phyloP scores from a whole-genome alignment of 768 basidiomycete genomes.

The Arthromyces matolae region DNA sequence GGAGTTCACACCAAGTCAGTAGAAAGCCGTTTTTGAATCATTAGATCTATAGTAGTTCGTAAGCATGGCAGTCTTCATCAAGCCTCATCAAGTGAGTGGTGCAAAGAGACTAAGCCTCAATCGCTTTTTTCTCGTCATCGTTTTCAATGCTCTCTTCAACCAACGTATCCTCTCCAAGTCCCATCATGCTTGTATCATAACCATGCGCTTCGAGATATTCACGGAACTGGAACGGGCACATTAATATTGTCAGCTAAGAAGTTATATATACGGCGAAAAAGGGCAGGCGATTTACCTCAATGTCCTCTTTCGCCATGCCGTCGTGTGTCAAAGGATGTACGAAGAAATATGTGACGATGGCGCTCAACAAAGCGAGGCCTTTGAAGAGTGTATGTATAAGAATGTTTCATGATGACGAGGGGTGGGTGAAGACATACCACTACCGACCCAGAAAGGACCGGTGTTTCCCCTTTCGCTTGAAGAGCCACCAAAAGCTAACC shows the following conservation, averaged over 20 bases:
- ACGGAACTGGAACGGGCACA: conserved; percentile 60
- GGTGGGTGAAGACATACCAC: conserved; percentile 51
- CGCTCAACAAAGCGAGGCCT: conserved; percentile 76
- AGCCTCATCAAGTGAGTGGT: no score
- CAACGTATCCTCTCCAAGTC: conserved; percentile 34
- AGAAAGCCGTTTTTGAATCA: no score
- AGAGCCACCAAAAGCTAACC: conserved; percentile 58
- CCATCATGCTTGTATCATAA: conserved; percentile 76
- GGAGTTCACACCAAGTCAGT: no score
- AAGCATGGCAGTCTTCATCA: no score
- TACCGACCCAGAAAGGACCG: conserved; percentile 87
- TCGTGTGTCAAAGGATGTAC: conserved; percentile 72
- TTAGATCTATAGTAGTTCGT: no score
- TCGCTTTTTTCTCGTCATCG: no score
- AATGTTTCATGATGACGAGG: no score
- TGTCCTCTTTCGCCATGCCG: conserved; percentile 78
- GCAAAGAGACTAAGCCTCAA: no score
- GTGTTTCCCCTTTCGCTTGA: conserved; percentile 58
- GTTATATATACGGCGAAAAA: no score
- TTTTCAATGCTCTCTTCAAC: no score
- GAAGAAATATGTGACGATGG: conserved; percentile 66
- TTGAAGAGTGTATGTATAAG: no score
- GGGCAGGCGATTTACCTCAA: conserved; percentile 49
- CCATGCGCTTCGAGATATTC: conserved; percentile 76
- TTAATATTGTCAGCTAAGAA: conserved; percentile 1